Evolutionary conservation across 2,329 filamentous ascomycete genomes (phyloP).

Genomic region (Paecilomyces sp.): DNA sequence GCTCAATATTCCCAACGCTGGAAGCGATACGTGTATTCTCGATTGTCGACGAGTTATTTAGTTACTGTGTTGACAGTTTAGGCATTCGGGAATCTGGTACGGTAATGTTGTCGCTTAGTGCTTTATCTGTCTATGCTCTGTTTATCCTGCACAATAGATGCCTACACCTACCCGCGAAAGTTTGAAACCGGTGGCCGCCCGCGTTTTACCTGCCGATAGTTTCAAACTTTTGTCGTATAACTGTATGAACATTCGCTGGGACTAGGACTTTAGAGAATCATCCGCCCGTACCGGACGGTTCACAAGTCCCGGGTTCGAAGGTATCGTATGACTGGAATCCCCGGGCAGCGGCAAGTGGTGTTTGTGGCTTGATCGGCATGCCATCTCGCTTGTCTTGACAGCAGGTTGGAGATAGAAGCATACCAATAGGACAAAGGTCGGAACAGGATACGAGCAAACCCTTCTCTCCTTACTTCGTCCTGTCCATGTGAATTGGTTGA

Average conservation of each 20-base stretch:
- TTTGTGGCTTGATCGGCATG: background rate
- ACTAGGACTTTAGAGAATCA: background rate
- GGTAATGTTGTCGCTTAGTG: no score
- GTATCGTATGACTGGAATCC: background rate
- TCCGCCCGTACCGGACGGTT: background rate
- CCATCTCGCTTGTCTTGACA: background rate
- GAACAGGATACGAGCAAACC: background rate
- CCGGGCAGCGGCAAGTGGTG: background rate
- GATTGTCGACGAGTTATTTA: no score
- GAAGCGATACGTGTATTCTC: no score
- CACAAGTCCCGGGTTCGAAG: background rate
- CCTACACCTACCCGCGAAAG: no score
- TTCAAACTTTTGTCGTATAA: no score
- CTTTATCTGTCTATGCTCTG: no score
- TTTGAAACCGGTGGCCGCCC: no score
- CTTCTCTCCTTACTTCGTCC: background rate
- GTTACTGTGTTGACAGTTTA: no score
- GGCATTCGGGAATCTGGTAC: no score
- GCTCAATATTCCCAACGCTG: no score
- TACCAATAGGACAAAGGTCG: background rate
- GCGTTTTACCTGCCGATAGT: no score
- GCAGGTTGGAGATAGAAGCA: background rate
- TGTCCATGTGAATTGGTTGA: background rate
- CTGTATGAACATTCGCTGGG: background rate
- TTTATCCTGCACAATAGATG: no score